These are phyloP conservation scores for Westerdykella sp. DNA, from an alignment of 2,329 filamentous ascomycete genomes.

Conservation along the genomic window DNA sequence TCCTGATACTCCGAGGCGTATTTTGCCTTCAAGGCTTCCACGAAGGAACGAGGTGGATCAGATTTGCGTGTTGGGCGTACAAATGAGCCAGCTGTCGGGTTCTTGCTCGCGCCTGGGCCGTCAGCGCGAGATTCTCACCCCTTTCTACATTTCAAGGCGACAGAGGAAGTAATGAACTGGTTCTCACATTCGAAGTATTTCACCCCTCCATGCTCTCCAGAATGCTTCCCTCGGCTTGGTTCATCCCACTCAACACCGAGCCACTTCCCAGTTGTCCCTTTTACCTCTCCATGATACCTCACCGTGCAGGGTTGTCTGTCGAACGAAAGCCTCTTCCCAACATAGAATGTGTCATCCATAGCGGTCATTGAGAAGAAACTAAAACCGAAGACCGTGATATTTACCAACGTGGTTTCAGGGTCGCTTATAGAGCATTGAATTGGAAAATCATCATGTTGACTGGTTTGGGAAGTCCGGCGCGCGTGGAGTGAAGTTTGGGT, in stretches of 20 bases:
- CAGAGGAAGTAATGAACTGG: background rate
- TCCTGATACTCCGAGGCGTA: constrained; percentile 61
- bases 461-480: no score
- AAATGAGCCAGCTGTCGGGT: constrained; percentile 75
- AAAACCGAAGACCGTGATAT: no score
- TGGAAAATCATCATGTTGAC: no score
- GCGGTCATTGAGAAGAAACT: no score
- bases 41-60: constrained; percentile 65
- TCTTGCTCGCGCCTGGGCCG: constrained; percentile 55
- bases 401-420: no score
- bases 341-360: constrained; percentile 36
- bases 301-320: constrained; percentile 74
- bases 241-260: constrained; percentile 98
- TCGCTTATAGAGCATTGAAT: no score
- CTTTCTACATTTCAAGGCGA: background rate
- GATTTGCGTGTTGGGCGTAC: constrained; percentile 67
- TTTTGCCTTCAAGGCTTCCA: constrained; percentile 74
- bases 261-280: constrained; percentile 73
- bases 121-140: constrained; percentile 8
- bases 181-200: constrained; percentile 75
- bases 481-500: no score
- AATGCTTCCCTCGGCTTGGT: constrained; percentile 76
- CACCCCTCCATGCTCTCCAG: constrained; percentile 71
- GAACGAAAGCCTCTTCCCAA: constrained; percentile 76
- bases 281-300: constrained; percentile 71